These are phyloP conservation scores for Lagerstroemia speciosa DNA, from an alignment of 345 rosid genomes.

Conservation along the genomic window DNA sequence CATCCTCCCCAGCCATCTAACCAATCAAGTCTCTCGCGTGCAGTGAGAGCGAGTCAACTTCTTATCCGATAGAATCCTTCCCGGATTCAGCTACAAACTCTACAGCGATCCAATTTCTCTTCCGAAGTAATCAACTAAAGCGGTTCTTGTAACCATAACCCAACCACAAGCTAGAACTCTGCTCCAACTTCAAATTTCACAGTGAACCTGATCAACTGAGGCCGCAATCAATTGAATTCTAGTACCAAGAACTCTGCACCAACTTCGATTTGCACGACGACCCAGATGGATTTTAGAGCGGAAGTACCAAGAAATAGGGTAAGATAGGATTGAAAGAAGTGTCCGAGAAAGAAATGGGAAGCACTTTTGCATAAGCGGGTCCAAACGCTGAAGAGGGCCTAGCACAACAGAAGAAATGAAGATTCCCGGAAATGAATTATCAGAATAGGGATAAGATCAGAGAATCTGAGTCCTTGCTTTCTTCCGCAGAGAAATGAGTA, in stretches of 20 bases:
- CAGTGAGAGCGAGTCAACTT: not conserved
- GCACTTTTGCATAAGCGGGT: too few relatives aligned
- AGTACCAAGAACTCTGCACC: not conserved
- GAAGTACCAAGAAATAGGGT: not conserved
- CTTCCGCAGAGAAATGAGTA: too few relatives aligned
- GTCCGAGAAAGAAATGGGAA: too few relatives aligned
- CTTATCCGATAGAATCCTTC: not conserved
- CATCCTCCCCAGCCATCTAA: constrained; percentile 19
- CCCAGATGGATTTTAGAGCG: not conserved
- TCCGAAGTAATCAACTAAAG: too few relatives aligned
- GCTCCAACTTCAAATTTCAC: not conserved
- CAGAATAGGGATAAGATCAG: too few relatives aligned
- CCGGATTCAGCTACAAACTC: not conserved
- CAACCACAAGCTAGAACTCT: not conserved
- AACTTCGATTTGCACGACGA: not conserved
- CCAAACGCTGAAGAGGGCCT: too few relatives aligned
- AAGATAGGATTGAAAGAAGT: too few relatives aligned
- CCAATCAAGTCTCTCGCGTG: not conserved
- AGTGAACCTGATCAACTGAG: not conserved
- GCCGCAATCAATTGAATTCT: too few relatives aligned
- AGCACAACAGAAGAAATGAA: too few relatives aligned
- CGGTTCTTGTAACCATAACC: not conserved
- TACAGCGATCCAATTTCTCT: not conserved
- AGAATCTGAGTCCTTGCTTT: too few relatives aligned
- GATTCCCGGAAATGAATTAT: too few relatives aligned